Evolutionary conservation across 164 flowering plant species (phyloP).

Genomic region (Cinnamomum micranthum): DNA sequence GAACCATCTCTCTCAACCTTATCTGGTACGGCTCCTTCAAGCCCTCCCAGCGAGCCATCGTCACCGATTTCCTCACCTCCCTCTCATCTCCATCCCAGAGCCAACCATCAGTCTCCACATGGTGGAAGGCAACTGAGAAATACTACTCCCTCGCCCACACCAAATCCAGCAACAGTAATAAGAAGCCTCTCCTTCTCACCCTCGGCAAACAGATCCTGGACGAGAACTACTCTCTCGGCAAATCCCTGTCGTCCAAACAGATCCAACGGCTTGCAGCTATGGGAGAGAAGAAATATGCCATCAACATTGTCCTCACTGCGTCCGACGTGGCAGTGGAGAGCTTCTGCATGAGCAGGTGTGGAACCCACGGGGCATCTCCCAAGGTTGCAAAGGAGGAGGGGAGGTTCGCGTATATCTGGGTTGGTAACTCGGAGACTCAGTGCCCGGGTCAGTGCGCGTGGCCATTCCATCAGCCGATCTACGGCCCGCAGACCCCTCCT

Average conservation of each 20-base stretch:
- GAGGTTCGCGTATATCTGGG: slow-evolving; percentile 63
- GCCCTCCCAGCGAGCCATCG: slow-evolving; percentile 57
- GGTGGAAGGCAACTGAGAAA: slow-evolving; percentile 58
- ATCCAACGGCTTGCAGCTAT: slow-evolving; percentile 33
- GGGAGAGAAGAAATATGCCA: slow-evolving; percentile 32
- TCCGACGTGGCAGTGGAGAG: slow-evolving; percentile 51
- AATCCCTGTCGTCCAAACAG: slow-evolving; percentile 35
- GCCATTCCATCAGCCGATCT: slow-evolving; percentile 66
- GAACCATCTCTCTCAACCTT: slow-evolving; percentile 51
- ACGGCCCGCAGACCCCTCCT: slow-evolving; percentile 59
- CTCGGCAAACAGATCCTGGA: slow-evolving; percentile 42
- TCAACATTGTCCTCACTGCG: slow-evolving; percentile 54
- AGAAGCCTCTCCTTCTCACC: slow-evolving; percentile 19
- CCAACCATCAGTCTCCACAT: slow-evolving; percentile 51
- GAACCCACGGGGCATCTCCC: slow-evolving; percentile 41
- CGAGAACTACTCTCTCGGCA: slow-evolving; percentile 52
- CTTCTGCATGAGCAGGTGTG: slow-evolving; percentile 55
- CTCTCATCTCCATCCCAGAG: slow-evolving; percentile 13
- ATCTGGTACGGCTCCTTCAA: slow-evolving; percentile 73
- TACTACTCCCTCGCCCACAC: slow-evolving; percentile 33
- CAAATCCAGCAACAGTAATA: slow-evolving; percentile 1
- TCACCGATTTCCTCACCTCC: slow-evolving; percentile 54
- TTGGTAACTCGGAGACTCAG: slow-evolving; percentile 57
- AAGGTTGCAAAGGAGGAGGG: slow-evolving; percentile 12
- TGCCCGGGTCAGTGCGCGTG: slow-evolving; percentile 67